Evolutionary conservation across 1,284 basidiomycete genomes (phyloP).

Genomic region (Cutaneotrichosporon cavernicola): DNA sequence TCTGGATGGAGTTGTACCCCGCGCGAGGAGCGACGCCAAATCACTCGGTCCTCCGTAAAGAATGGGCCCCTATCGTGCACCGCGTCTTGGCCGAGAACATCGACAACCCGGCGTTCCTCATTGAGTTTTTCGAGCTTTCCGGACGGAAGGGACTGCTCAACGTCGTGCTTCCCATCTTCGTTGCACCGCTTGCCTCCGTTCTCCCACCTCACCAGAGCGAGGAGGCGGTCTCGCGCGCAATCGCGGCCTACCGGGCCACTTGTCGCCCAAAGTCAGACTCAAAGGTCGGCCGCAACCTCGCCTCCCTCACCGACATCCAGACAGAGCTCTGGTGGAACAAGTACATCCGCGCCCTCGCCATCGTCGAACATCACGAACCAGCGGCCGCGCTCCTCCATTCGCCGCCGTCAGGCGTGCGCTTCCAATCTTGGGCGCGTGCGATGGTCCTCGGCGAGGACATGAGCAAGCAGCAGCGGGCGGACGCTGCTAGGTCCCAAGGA

Average conservation of each 20-base stretch:
- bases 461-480: slow-evolving; percentile 1
- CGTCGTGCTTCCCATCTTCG: slow-evolving; percentile 28
- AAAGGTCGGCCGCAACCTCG: slow-evolving; percentile 19
- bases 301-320: slow-evolving; percentile 22
- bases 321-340: slow-evolving; percentile 31
- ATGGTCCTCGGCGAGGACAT: slow-evolving; percentile 17
- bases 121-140: slow-evolving; percentile 27
- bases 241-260: slow-evolving; percentile 27
- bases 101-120: slow-evolving; percentile 29
- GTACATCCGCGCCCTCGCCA: slow-evolving; percentile 32
- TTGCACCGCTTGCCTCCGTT: slow-evolving; percentile 29
- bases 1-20: slow-evolving; percentile 43
- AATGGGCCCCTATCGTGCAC: slow-evolving; percentile 36
- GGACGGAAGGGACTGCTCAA: slow-evolving; percentile 42
- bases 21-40: slow-evolving; percentile 37
- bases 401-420: slow-evolving; percentile 24
- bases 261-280: slow-evolving; percentile 29
- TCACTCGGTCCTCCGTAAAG: slow-evolving; percentile 27
- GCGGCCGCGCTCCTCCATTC: slow-evolving; percentile 27
- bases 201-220: slow-evolving; percentile 25
- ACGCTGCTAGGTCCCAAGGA: background rate
- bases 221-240: slow-evolving; percentile 17
- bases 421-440: slow-evolving; percentile 25
- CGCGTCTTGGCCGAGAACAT: slow-evolving; percentile 24
- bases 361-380: slow-evolving; percentile 32